phyloP scores from a whole-genome alignment of 345 rosid genomes.

The Boechera retrofracta region DNA sequence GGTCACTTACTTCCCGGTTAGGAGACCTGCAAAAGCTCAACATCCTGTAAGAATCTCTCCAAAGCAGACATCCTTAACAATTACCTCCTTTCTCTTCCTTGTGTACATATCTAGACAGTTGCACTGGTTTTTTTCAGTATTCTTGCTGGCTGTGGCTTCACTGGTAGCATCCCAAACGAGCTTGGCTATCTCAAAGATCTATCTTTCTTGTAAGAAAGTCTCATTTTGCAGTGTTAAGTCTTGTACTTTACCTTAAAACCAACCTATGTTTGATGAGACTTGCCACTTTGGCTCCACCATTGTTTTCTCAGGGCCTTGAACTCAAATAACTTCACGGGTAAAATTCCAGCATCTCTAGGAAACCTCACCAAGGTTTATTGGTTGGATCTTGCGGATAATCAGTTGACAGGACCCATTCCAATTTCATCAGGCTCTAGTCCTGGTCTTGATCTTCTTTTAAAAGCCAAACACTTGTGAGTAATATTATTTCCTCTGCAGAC shows the following conservation, averaged over 20 bases:
- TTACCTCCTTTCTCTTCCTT: background rate
- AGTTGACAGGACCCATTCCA: constrained; percentile 78
- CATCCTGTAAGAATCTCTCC: constrained; percentile 63
- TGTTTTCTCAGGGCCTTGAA: constrained; percentile 78
- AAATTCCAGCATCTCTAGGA: constrained; percentile 79
- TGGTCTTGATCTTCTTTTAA: constrained; percentile 77
- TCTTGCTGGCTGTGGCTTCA: constrained; percentile 87
- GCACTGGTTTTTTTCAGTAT: constrained; percentile 58
- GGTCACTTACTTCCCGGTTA: constrained; percentile 70
- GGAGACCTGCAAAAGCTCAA: constrained; percentile 82
- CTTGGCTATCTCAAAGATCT: constrained; percentile 77
- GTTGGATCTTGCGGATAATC: constrained; percentile 92
- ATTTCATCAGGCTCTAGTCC: constrained; percentile 60
- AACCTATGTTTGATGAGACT: constrained; percentile 20
- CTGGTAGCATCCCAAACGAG: constrained; percentile 80
- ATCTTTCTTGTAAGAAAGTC: constrained; percentile 77
- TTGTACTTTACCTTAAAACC: background rate
- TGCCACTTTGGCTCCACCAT: constrained; percentile 21
- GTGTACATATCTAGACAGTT: background rate
- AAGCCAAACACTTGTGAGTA: constrained; percentile 91
- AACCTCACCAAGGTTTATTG: constrained; percentile 78
- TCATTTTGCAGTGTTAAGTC: background rate
- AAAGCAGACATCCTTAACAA: background rate
- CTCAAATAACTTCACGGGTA: constrained; percentile 85
- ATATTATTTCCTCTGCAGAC: background rate